These are phyloP conservation scores for Fraxinus dipetala DNA, from an alignment of 305 asterid genomes.

Conservation along the genomic window DNA sequence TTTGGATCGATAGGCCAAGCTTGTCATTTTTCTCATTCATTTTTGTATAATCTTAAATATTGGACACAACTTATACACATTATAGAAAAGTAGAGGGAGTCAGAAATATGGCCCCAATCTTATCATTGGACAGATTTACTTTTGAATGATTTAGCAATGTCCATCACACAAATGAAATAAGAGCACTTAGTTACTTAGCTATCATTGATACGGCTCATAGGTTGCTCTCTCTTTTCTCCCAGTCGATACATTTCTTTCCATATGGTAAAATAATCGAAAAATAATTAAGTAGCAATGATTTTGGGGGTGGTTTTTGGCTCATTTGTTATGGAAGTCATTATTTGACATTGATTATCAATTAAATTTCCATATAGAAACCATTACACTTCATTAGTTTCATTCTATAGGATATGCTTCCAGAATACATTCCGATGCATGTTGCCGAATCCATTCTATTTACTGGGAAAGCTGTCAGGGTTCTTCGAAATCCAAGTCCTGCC, in stretches of 20 bases:
- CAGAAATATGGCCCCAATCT: not conserved
- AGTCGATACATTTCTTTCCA: slow-evolving; percentile 5
- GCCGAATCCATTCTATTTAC: slow-evolving; percentile 90
- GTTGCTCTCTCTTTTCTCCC: not conserved
- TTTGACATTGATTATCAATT: not conserved
- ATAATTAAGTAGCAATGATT: not conserved
- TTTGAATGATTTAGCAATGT: not conserved
- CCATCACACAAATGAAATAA: not conserved
- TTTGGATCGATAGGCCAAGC: not conserved
- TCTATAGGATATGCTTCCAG: slow-evolving; percentile 95
- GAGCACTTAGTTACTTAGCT: not conserved
- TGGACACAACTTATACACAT: not conserved
- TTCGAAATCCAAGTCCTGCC: slow-evolving; percentile 83
- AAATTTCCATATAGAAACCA: not conserved
- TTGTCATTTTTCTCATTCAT: not conserved
- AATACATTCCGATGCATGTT: slow-evolving; percentile 68
- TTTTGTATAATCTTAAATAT: not conserved
- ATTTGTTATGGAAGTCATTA: not conserved
- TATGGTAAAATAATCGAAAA: not conserved
- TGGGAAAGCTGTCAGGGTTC: slow-evolving; percentile 95
- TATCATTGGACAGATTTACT: not conserved
- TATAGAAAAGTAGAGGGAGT: not conserved
- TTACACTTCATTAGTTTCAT: slow-evolving; percentile 5
- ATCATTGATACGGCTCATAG: not conserved
- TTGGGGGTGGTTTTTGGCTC: not conserved